Evolutionary conservation across 2,329 filamentous ascomycete species (phyloP).

Genomic region (Aspergillus terreus): DNA sequence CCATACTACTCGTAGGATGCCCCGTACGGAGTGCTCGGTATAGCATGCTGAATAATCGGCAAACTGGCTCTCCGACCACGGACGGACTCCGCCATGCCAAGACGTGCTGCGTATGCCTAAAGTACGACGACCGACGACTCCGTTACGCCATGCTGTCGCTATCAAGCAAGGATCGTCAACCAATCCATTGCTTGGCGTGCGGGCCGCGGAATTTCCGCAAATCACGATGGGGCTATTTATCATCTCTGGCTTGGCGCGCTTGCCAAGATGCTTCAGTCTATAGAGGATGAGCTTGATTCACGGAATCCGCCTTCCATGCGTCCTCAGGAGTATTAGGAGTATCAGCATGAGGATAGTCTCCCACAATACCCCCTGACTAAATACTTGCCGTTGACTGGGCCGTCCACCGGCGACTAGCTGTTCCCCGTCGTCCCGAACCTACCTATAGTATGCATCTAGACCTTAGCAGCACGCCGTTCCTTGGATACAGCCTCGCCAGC

Average conservation of each 20-base stretch:
- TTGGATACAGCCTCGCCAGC: constrained; percentile 5
- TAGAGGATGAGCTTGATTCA: constrained; percentile 4
- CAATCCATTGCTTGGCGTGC: neutral
- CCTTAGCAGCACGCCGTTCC: neutral
- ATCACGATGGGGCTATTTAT: neutral
- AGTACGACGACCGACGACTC: neutral
- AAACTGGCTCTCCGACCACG: neutral
- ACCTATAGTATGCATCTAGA: neutral
- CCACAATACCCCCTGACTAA: too few relatives aligned
- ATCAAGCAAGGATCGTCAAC: constrained; percentile 1
- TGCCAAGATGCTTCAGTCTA: constrained; percentile 4
- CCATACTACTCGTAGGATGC: too few relatives aligned
- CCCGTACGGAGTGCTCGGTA: too few relatives aligned
- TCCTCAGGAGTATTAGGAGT: too few relatives aligned
- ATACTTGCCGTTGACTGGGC: neutral
- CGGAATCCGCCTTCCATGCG: neutral
- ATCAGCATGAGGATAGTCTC: too few relatives aligned
- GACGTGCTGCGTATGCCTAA: constrained; percentile 1
- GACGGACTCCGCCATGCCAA: constrained; percentile 7
- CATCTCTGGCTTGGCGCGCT: neutral
- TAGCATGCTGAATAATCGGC: too few relatives aligned
- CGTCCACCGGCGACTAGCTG: neutral
- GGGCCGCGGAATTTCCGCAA: neutral
- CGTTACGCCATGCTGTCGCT: neutral
- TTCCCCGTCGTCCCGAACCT: neutral